Percentiles rank a stretch among this genome's conserved stretches.
phyloP scores from a whole-genome alignment of 257 asterid genomes.

The Plantago major region DNA sequence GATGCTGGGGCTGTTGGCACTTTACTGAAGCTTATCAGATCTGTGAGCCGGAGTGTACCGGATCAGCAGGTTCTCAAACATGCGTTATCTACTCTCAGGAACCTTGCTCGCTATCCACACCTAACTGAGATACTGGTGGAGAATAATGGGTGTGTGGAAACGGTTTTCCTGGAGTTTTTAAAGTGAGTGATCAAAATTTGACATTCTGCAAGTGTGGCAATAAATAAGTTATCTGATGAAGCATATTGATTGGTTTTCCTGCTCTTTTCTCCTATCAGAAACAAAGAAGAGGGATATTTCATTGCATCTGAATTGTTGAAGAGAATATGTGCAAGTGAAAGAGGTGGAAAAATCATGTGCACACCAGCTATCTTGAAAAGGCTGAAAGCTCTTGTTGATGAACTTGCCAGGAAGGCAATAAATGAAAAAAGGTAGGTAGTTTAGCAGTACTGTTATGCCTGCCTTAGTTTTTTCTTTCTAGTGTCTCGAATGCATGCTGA shows the following conservation, averaged over 20 bases:
- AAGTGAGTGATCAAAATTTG: slow-evolving; percentile 33
- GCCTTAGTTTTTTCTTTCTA: neutral
- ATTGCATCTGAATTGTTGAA: slow-evolving; percentile 80
- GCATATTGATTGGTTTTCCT: neutral
- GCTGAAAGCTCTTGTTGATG: slow-evolving; percentile 63
- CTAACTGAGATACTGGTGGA: slow-evolving; percentile 41
- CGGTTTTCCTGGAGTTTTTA: slow-evolving; percentile 56
- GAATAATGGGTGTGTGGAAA: slow-evolving; percentile 53
- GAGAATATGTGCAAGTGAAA: slow-evolving; percentile 42
- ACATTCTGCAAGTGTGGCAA: neutral
- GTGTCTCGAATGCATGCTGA: neutral
- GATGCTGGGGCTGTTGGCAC: slow-evolving; percentile 80
- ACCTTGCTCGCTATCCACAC: slow-evolving; percentile 77
- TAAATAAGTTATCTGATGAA: neutral
- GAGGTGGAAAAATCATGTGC: slow-evolving; percentile 49
- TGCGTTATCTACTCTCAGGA: slow-evolving; percentile 81
- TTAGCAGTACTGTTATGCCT: neutral
- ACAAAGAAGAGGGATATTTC: slow-evolving; percentile 88
- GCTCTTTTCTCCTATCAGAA: slow-evolving; percentile 36
- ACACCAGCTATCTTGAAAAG: slow-evolving; percentile 66
- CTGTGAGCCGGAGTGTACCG: slow-evolving; percentile 90
- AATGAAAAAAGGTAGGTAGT: slow-evolving; percentile 56
- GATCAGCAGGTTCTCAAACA: slow-evolving; percentile 90
- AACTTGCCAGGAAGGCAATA: slow-evolving; percentile 61
- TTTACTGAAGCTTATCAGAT: slow-evolving; percentile 59